Base-by-base conservation (phyloP, 305 asterid genomes). In the Salvia sclarea region DNA sequence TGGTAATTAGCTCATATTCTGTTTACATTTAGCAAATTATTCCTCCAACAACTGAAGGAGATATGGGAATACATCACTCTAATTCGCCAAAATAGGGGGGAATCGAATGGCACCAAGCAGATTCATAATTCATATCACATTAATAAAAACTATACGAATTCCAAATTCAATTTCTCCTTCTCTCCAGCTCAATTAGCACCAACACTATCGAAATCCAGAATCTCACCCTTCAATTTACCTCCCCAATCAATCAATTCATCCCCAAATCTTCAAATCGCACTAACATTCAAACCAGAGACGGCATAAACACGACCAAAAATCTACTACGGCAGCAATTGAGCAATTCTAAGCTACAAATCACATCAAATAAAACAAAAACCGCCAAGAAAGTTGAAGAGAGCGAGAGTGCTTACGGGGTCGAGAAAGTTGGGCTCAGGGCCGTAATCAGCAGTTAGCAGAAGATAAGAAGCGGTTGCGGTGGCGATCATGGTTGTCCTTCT, bases 381-480 rank as follows among this genome's bases (percentile, higher is more conserved):
- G 30, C 21, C 14, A 37, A 41, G 28, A 33, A 33, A 5, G 31
- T 10, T 1, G 6, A 20, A 50, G 8, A 22, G 49, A 21, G 17
- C 6, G 7, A 21, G 37, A 43, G 28, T 8, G 64, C 79, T 71
- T 79, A 86, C 96, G 25, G 96, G 97, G 72, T 88, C 96, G 35
- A 86, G 90, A 68, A 83, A 85, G 68, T 71, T 90, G 54, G 97
- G 96, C 56, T 83, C 80, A 28, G 92, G 70, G 35, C 97, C 97
- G 68, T 88, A 88, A 47, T 90, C 96, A 53, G 97, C 96, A 38
- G 95, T 90, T 71, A 90, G 85, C 44, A 90, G 94, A 44, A 90
- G 78, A 80, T 90, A 90, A 28, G 97, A 78, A 72, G 89, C 94
- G 11, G 90, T 85, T 0, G 38, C 82, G n/a, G 94, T 84, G 56